These are phyloP conservation scores for Diaporthe citriasiana DNA, from an alignment of 2,329 filamentous ascomycete genomes.

Conservation along the genomic window DNA sequence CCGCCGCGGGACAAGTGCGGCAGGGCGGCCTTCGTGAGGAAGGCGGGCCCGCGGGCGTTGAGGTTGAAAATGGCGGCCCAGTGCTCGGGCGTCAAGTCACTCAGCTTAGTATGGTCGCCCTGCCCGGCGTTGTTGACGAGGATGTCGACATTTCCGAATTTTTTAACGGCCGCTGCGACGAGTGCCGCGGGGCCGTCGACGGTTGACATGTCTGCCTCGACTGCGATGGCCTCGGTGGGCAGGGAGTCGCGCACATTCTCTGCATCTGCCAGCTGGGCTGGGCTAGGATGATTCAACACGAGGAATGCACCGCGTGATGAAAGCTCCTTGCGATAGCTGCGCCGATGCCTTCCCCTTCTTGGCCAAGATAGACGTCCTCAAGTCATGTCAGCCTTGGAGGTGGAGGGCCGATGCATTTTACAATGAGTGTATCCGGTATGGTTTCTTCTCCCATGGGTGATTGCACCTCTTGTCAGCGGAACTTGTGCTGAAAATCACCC, in stretches of 20 bases:
- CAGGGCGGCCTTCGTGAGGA: slow-evolving; percentile 32
- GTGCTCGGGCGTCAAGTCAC: slow-evolving; percentile 11
- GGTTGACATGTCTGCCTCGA: slow-evolving; percentile 71
- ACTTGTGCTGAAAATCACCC: neutral
- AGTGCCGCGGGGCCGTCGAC: slow-evolving; percentile 65
- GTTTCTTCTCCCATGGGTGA: neutral
- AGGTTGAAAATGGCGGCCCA: slow-evolving; percentile 26
- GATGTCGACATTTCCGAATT: slow-evolving; percentile 25
- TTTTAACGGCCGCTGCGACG: neutral
- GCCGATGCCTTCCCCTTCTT: slow-evolving; percentile 48
- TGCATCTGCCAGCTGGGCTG: neutral
- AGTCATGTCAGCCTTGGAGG: slow-evolving; percentile 49
- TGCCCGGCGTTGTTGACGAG: slow-evolving; percentile 21
- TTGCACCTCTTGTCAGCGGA: neutral
- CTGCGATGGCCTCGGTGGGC: slow-evolving; percentile 60
- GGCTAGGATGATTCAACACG: slow-evolving; percentile 18
- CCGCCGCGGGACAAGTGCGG: slow-evolving; percentile 6
- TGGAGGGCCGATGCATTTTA: neutral
- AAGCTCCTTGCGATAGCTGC: slow-evolving; percentile 34
- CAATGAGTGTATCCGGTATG: neutral
- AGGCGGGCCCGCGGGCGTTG: slow-evolving; percentile 25
- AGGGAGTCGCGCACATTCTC: slow-evolving; percentile 55
- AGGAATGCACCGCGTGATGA: slow-evolving; percentile 22
- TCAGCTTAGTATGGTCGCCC: neutral
- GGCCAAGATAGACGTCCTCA: slow-evolving; percentile 47